Evolutionary conservation across 2,329 filamentous ascomycete species (phyloP), one percentile per base, ranked within the genome.

Genomic region (Trichophyton schoenleinii): DNA sequence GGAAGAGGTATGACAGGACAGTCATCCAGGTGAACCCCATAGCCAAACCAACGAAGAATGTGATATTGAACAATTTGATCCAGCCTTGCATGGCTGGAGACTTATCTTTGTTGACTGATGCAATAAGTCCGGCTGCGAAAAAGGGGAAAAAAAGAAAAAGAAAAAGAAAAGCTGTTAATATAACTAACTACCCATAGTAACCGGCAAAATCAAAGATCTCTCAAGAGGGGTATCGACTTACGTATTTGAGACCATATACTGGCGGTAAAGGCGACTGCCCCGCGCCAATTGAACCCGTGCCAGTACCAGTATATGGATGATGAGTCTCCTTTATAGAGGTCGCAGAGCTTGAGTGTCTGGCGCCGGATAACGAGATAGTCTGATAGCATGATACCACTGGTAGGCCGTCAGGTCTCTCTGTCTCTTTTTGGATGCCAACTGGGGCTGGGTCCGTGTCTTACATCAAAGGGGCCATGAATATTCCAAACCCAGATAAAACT

Each of bases 401-500:
- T 13, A 11, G 20, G 13, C 7, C 9, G 20, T 48, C 8, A 48
- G 18, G n/a, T 31, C 18, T 18, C 18, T 18, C 28, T 2, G 22
- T 22, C 18, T 46, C 44, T 11, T 18, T 22, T 25, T 28, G 34
- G 18, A 46, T 34, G 13, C 18, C 11, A 18, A 28, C 7, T 57
- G 11, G 11, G 11, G 9, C 20, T 8, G 52, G 6, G 8, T 25
- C n/a, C 15, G n/a, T 58, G 22, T 38, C 41, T 46, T 42, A 58
- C 57, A 36, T 65, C 65, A 77, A 73, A 0, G 79, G 78, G 0
- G 73, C 76, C 7, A 79, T 70, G 66, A 80, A 79, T 18, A 79
- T 74, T 3, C 69, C 71, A 64, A 77, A 81, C 1, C 71, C 74
- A 4, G 68, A 72, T 15, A 81, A 68, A 1, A 80, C 78, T 25